Percentiles rank a stretch among this genome's conserved stretches.
Conservation (phyloP, 768 basidiomycete genomes). For the Lactarius trivialis region DNA sequence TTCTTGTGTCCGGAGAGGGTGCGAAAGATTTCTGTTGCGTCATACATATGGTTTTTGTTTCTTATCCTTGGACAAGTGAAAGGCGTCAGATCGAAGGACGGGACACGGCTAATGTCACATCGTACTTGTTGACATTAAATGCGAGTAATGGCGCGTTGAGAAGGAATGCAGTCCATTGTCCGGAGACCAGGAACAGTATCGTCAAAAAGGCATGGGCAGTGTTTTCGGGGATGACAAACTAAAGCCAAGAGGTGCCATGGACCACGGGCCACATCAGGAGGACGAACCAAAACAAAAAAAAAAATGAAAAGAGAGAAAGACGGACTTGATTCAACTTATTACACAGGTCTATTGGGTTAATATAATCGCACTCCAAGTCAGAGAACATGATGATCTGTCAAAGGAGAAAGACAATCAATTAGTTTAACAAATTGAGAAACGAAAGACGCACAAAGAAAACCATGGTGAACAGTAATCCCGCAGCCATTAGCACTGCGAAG, state of each 20-base stretch:
- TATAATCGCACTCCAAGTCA: constrained; percentile 98
- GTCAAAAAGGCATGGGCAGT: constrained; percentile 90
- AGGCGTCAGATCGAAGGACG: not conserved
- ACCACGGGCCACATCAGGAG: not conserved
- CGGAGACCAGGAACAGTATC: constrained; percentile 83
- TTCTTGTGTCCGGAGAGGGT: constrained; percentile 92
- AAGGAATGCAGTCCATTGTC: constrained; percentile 92
- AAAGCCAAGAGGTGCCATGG: not conserved
- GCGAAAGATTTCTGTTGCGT: constrained; percentile 98
- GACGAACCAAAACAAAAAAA: not conserved
- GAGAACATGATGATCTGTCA: constrained; percentile 99
- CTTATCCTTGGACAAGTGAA: constrained; percentile 56
- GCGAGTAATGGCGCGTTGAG: constrained; percentile 84
- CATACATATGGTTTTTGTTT: constrained; percentile 95
- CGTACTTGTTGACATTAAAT: constrained; percentile 93
- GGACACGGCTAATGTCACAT: constrained; percentile 15
- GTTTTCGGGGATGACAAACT: constrained; percentile 99
- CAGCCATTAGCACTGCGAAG: constrained; percentile 92
- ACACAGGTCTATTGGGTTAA: constrained; percentile 99
- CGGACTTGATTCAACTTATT: constrained; percentile 96
- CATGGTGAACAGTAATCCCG: constrained; percentile 94
- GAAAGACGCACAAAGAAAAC: constrained; percentile 88
- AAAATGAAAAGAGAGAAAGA: constrained; percentile 17
- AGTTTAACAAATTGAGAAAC: not conserved
- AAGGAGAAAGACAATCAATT: not conserved